These are phyloP conservation scores for Talaromyces sp. DNA, from an alignment of 2,329 filamentous ascomycete species.

Conservation along the genomic window DNA sequence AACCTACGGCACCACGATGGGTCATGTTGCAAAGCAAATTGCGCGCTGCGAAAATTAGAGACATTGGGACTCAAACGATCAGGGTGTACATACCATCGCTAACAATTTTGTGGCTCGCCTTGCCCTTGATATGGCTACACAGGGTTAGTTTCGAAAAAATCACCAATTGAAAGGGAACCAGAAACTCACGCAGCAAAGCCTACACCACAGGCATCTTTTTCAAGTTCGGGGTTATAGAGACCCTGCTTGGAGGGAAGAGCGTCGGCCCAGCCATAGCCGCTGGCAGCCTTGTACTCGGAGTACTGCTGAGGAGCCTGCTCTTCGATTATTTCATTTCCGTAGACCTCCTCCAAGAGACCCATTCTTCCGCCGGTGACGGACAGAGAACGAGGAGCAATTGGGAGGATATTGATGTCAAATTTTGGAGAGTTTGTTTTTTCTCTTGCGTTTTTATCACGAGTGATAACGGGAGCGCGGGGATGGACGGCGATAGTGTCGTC, in stretches of 20 bases:
- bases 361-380: conserved; percentile 43
- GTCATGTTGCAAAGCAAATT: conserved; percentile 99
- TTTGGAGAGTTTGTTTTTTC: background rate
- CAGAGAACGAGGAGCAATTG: conserved; percentile 24
- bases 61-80: background rate
- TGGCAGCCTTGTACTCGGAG: conserved; percentile 49
- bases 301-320: conserved; percentile 41
- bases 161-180: background rate
- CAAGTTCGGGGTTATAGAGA: conserved; percentile 90
- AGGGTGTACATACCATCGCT: conserved; percentile 72
- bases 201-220: conserved; percentile 99
- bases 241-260: conserved; percentile 96
- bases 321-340: conserved; percentile 42
- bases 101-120: conserved; percentile 94
- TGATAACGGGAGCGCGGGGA: conserved; percentile 10
- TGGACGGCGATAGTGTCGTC: conserved; percentile 10
- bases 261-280: conserved; percentile 86
- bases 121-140: conserved; percentile 88
- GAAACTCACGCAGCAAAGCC: conserved; percentile 86
- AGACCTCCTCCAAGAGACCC: conserved; percentile 46
- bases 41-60: conserved; percentile 52
- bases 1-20: conserved; percentile 95
- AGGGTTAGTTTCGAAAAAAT: conserved; percentile 13
- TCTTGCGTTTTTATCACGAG: background rate
- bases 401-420: background rate